Conservation (phyloP, 805 yeast species). For the Zygoascus ofunaensis region DNA sequence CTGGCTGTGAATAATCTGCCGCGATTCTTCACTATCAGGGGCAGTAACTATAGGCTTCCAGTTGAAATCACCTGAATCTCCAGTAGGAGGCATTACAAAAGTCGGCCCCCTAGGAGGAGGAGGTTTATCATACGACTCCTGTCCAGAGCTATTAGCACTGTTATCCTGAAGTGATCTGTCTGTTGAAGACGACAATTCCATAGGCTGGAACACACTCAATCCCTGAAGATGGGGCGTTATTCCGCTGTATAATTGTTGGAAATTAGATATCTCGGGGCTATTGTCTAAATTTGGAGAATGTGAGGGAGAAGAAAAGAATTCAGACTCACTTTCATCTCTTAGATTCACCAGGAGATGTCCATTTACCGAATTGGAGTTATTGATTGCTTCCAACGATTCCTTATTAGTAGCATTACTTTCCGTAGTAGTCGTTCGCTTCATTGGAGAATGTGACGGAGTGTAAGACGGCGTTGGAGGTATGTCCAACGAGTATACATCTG, state of each 20-base stretch:
- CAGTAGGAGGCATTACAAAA: not conserved
- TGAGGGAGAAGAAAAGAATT: constrained; percentile 16
- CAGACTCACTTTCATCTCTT: constrained; percentile 15
- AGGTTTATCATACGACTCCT: constrained; percentile 9
- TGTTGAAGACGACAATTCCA: constrained; percentile 15
- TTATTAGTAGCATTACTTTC: not conserved
- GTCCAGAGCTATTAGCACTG: not conserved
- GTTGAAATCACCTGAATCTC: constrained; percentile 26
- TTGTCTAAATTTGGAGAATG: constrained; percentile 15
- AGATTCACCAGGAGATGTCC: not conserved
- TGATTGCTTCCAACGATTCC: not conserved
- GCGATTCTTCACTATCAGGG: constrained; percentile 25
- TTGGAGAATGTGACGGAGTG: constrained; percentile 5
- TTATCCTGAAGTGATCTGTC: not conserved
- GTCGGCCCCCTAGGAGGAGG: not conserved
- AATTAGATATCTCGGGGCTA: constrained; percentile 14
- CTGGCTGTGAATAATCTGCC: constrained; percentile 27
- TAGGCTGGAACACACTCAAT: constrained; percentile 16
- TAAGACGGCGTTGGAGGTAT: constrained; percentile 3
- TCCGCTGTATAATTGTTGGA: constrained; percentile 12
- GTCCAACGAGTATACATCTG: not conserved
- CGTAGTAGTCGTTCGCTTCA: constrained; percentile 4
- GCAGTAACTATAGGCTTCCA: constrained; percentile 32
- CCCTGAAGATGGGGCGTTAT: constrained; percentile 13
- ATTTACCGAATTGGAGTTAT: not conserved